Evolutionary conservation across 768 basidiomycete species (phyloP), one percentile per base, ranked within the genome.

Genomic region (Leccinum disarticulatum): DNA sequence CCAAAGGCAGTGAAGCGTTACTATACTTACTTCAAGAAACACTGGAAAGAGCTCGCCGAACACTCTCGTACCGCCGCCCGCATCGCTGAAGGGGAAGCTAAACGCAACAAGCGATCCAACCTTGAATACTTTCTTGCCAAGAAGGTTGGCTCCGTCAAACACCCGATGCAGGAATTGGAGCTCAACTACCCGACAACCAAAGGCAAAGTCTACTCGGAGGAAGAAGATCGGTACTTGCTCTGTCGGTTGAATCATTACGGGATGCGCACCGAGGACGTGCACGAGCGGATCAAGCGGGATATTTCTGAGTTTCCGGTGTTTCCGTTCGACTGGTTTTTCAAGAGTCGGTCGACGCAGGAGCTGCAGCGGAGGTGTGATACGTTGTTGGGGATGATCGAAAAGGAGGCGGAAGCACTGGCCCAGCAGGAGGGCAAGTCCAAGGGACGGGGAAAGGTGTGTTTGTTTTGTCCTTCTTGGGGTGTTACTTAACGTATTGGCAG

Each of bases 281-380:
- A 95, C 68, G 96, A 99, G 69, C 77, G 88, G 55, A 97, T 98
- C 76, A 97, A 96, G 83, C 86, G 88, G 73, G 96, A 98, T 74
- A 94, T 98, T 63, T 88, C 87, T 15, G 95, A 98, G 76, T 98
- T 95, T 75, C 95, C 96, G 1, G 90, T 95, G 14, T 99, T 98
- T 78, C 81, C 95, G 22, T 98, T 98, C 67, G 95, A 98, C 69
- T 98, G 95, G 96, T 98, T 97, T 79, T 90, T 95, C 81, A 95
- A 96, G 80, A 93, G 92, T 64, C 79, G 96, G 56, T 92, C 90
- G 11, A 87, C 93, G 3, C 87, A 92, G 67, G 96, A 98, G 75
- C 76, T 98, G 58, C 86, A 88, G 68, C 79, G 96, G 63, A 78
- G 96, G 56, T 97, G 94, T 67, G 88, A 88, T 66, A 97, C 96